Conservation (phyloP, 2,329 filamentous ascomycete genomes). For the Aspergillus brunneoviolaceus region DNA sequence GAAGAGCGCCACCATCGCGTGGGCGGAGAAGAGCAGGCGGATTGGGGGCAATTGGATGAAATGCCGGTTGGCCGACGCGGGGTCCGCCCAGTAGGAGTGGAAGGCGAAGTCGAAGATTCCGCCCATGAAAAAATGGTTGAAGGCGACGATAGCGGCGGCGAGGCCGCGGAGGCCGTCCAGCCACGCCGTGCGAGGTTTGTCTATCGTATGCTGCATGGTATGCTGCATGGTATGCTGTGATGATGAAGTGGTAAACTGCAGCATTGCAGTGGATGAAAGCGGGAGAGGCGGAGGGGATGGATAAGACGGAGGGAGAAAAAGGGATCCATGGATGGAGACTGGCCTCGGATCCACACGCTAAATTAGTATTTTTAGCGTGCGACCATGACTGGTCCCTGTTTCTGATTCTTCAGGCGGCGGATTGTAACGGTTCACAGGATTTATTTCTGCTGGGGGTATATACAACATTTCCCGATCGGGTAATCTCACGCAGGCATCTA, state of each 20-base stretch:
- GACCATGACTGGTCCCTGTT: not conserved
- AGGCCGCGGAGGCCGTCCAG: constrained; percentile 30
- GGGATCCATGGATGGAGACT: not conserved
- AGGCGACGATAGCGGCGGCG: constrained; percentile 27
- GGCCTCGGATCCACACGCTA: not conserved
- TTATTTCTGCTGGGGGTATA: too few relatives aligned
- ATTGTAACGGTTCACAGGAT: too few relatives aligned
- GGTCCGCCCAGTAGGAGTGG: constrained; percentile 23
- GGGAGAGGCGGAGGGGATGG: not conserved
- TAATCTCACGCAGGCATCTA: not conserved
- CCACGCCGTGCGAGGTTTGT: constrained; percentile 18
- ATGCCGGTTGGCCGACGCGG: constrained; percentile 17
- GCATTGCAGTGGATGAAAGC: not conserved
- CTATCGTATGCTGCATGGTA: not conserved
- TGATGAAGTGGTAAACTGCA: not conserved
- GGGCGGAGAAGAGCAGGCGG: constrained; percentile 38
- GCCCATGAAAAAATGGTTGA: constrained; percentile 26
- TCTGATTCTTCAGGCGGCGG: not conserved
- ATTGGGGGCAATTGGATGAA: constrained; percentile 41
- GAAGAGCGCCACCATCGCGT: constrained; percentile 52
- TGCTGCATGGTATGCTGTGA: not conserved
- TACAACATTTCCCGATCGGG: not conserved
- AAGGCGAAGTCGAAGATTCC: constrained; percentile 21
- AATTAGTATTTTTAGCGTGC: not conserved
- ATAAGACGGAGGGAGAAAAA: not conserved